These are phyloP conservation scores for Penicillium coprophilum DNA, from an alignment of 495 filamentous ascomycete species.

Conservation along the genomic window DNA sequence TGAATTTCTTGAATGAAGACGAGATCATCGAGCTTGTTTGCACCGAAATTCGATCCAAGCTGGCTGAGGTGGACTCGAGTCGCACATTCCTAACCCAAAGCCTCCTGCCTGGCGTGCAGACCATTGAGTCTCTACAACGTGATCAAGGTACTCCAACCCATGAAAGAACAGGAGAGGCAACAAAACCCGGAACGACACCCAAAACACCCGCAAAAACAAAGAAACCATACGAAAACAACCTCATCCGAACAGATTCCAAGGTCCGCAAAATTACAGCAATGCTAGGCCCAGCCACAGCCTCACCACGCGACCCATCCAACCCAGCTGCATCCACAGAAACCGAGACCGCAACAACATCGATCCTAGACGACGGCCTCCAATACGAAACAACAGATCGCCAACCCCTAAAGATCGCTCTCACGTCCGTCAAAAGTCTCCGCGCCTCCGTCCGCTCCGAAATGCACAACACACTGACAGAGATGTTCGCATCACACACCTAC, in stretches of 20 bases:
- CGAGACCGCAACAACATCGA: conserved; percentile 19
- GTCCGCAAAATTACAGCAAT: conserved; percentile 95
- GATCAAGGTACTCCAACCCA: conserved; percentile 12
- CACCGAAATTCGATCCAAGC: conserved; percentile 71
- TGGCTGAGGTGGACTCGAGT: conserved; percentile 90
- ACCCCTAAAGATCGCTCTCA: conserved; percentile 64
- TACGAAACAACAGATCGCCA: conserved; percentile 73
- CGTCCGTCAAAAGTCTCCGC: conserved; percentile 81
- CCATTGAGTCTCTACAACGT: conserved; percentile 34
- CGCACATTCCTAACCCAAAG: conserved; percentile 93
- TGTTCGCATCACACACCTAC: conserved; percentile 87
- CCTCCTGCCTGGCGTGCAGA: conserved; percentile 65
- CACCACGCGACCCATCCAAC: conserved; percentile 20
- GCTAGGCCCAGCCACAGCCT: conserved; percentile 55
- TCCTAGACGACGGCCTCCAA: conserved; percentile 52
- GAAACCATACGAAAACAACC: conserved; percentile 80
- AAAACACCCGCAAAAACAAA: conserved; percentile 47
- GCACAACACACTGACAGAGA: conserved; percentile 86
- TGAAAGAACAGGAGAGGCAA: conserved; percentile 19
- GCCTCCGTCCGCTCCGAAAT: conserved; percentile 76
- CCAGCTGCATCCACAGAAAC: conserved; percentile 17
- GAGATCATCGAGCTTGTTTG: conserved; percentile 92
- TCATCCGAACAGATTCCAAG: conserved; percentile 88
- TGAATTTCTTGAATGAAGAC: conserved; percentile 97
- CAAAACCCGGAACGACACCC: conserved; percentile 16